These are phyloP conservation scores for Candida neerlandica DNA, from an alignment of 1,139 yeast genomes.

Conservation along the genomic window DNA sequence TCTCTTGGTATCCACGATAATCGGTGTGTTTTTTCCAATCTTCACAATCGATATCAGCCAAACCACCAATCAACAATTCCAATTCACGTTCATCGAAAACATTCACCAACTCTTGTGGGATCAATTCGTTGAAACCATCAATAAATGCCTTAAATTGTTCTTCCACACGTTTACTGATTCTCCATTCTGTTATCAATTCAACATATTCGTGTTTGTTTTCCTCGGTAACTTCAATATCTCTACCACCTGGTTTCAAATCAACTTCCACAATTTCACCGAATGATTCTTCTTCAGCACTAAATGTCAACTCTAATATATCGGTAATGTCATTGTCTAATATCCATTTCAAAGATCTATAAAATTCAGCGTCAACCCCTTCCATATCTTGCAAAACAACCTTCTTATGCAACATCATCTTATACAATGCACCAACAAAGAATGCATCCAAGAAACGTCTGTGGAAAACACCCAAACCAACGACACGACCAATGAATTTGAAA, in stretches of 20 bases:
- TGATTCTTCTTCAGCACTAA: conserved; percentile 93
- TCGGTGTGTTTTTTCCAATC: conserved; percentile 99
- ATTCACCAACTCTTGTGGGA: conserved; percentile 93
- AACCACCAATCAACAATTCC: conserved; percentile 95
- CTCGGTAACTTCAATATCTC: conserved; percentile 77
- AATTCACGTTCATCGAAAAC: conserved; percentile 97
- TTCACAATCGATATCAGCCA: conserved; percentile 95
- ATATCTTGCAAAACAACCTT: conserved; percentile 94
- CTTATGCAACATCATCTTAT: conserved; percentile 95
- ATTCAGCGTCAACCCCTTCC: conserved; percentile 99
- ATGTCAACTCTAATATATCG: conserved; percentile 77
- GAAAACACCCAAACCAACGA: conserved; percentile 96
- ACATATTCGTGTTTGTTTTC: conserved; percentile 89
- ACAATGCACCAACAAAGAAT: conserved; percentile 95
- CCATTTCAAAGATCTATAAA: conserved; percentile 94
- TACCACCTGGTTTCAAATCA: conserved; percentile 88
- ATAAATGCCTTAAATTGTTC: conserved; percentile 95
- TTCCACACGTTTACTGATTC: conserved; percentile 87
- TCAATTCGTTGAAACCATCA: conserved; percentile 95
- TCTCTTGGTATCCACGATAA: conserved; percentile 95
- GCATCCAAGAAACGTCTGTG: conserved; percentile 97
- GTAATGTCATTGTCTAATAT: conserved; percentile 92
- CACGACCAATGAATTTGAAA: conserved; percentile 97
- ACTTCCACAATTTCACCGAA: conserved; percentile 92
- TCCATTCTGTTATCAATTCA: conserved; percentile 95